Evolutionary conservation across 345 rosid species (phyloP), one percentile per base, ranked within the genome.

Genomic region (Brassica nigra): DNA sequence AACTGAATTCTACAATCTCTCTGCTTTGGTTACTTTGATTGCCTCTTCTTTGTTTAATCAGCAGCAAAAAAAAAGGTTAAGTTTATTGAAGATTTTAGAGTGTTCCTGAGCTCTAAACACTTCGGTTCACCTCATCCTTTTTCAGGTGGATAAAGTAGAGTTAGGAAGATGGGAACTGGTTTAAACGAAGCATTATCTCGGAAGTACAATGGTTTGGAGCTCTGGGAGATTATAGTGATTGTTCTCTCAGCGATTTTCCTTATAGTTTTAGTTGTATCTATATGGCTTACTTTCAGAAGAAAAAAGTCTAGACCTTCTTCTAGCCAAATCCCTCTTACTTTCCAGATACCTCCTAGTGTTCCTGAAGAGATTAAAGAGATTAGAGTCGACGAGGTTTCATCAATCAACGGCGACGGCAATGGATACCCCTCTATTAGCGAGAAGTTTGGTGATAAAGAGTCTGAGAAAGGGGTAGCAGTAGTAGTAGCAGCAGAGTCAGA

Each of bases 341-440:
- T 18, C 75, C 91, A 85, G 75, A 68, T 79, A 12, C 87, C 91
- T n/a, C 74, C 74, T 67, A 72, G 57, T 33, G 86, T 85, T 65
- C 87, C 97, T 5, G 93, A 94, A 81, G 98, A 94, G 80, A 92
- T 94, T 69, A 94, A 91, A 83, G 98, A 92, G 86, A 92, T 94
- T 74, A 85, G 90, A 69, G 86, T 91, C 4, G 97, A 90, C 77
- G 92, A 91, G 71, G 89, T 80, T 77, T 90, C 96, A 16, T 86
- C 97, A n/a, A 87, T 83, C 73, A 75, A 80, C 64, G 85, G 84
- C 20, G 57, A 49, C 18, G 18, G 3, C 18, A 49, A 49, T 49
- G 57, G 57, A 59, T 80, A 66, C 58, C 76, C 86, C 61, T 77
- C 72, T 2, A 77, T 80, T 31, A 66, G 71, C 42, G 83, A 71